phyloP scores from a whole-genome alignment of 768 basidiomycete species.

The Suillus paluster region DNA sequence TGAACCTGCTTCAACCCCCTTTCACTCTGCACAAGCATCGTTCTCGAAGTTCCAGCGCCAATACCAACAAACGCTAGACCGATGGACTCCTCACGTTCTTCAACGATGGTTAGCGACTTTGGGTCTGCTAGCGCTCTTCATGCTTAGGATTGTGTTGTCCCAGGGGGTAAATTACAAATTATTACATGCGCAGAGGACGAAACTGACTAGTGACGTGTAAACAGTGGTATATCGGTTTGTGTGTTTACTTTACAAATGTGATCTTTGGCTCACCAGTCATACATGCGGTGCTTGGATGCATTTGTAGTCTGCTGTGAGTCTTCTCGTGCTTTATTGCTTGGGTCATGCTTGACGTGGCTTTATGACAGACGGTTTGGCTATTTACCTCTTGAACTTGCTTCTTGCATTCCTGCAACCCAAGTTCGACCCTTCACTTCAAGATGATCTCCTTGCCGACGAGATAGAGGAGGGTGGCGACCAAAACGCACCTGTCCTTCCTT shows the following conservation, averaged over 20 bases:
- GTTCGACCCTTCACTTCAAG: conserved; percentile 95
- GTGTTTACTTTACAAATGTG: not conserved
- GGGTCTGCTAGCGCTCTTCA: conserved; percentile 73
- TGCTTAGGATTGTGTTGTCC: conserved; percentile 82
- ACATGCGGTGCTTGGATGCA: not conserved
- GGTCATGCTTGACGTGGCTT: conserved; percentile 11
- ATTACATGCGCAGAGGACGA: conserved; percentile 4
- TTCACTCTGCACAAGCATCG: conserved; percentile 31
- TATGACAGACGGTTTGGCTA: conserved; percentile 80
- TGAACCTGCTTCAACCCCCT: conserved; percentile 30
- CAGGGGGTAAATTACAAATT: conserved; percentile 75
- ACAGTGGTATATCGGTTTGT: conserved; percentile 93
- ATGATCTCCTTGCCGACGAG: conserved; percentile 92
- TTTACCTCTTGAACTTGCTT: conserved; percentile 94
- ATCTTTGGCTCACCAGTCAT: not conserved
- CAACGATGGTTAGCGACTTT: conserved; percentile 86
- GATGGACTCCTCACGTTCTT: conserved; percentile 87
- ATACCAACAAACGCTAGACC: conserved; percentile 90
- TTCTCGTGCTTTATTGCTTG: conserved; percentile 4
- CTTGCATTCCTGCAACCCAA: conserved; percentile 97
- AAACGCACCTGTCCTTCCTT: conserved; percentile 61
- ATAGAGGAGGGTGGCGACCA: conserved; percentile 89
- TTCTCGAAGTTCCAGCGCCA: conserved; percentile 62
- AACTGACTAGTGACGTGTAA: conserved; percentile 18
- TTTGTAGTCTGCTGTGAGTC: conserved; percentile 70